A percentile compares a stretch with the other conserved stretches of the same genome.
phyloP scores from a whole-genome alignment of 2,329 filamentous ascomycete species.

The Lojkania enalia region DNA sequence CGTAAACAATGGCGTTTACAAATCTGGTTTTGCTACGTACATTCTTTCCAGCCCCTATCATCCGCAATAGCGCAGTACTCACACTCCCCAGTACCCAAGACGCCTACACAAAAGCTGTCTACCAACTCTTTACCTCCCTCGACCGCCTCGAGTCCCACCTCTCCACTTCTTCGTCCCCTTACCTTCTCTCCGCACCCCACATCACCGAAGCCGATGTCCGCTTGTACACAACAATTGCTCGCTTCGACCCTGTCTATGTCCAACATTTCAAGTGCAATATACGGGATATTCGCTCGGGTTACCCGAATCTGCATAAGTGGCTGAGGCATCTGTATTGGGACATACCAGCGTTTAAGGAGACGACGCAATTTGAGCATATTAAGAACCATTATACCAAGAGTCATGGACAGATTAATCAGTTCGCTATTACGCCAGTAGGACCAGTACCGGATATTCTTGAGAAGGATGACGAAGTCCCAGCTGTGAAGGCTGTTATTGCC shows the following conservation, averaged over 20 bases:
- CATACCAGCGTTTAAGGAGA: slow-evolving; percentile 73
- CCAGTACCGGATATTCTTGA: slow-evolving; percentile 81
- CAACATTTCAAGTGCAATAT: slow-evolving; percentile 78
- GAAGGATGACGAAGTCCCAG: slow-evolving; percentile 75
- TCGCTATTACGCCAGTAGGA: slow-evolving; percentile 79
- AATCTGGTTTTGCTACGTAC: slow-evolving; percentile 56
- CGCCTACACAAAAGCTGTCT: slow-evolving; percentile 53
- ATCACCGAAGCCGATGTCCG: slow-evolving; percentile 56
- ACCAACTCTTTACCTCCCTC: slow-evolving; percentile 52
- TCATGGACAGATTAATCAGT: slow-evolving; percentile 66
- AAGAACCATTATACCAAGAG: slow-evolving; percentile 76
- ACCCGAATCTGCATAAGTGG: slow-evolving; percentile 80
- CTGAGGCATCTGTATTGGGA: slow-evolving; percentile 85
- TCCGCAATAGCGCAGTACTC: neutral
- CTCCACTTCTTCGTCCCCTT: slow-evolving; percentile 48
- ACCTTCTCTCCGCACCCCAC: slow-evolving; percentile 49
- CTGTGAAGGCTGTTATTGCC: slow-evolving; percentile 46
- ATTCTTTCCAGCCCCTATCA: slow-evolving; percentile 8
- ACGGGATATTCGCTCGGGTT: slow-evolving; percentile 80
- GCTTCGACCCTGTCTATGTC: slow-evolving; percentile 59
- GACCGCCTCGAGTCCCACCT: slow-evolving; percentile 53
- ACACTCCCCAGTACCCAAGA: slow-evolving; percentile 46
- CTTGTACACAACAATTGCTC: slow-evolving; percentile 64
- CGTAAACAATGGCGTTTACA: slow-evolving; percentile 58
- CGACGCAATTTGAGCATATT: slow-evolving; percentile 93